phyloP scores from a whole-genome alignment of 1,284 basidiomycete genomes.

The Cryptococcus hybrid region DNA sequence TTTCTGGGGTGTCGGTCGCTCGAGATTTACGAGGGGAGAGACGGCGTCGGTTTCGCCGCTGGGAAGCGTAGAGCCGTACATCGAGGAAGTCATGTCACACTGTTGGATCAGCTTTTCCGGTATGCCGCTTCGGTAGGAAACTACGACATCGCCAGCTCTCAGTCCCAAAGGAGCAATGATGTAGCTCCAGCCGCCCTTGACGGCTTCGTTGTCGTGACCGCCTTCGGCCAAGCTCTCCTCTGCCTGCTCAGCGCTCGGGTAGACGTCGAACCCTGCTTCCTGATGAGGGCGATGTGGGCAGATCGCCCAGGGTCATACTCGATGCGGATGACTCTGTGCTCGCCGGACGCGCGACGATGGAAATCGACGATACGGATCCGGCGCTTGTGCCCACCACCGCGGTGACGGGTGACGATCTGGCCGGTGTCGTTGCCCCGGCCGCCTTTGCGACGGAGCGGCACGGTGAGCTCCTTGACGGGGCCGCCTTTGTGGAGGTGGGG shows the following conservation, averaged over 20 bases:
- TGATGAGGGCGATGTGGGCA: slow-evolving; percentile 87
- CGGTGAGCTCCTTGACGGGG: slow-evolving; percentile 79
- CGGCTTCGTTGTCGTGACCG: slow-evolving; percentile 24
- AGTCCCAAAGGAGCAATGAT: slow-evolving; percentile 90
- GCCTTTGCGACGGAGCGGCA: slow-evolving; percentile 77
- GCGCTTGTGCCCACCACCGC: slow-evolving; percentile 88
- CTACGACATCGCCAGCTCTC: slow-evolving; percentile 81
- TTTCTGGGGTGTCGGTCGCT: slow-evolving; percentile 18
- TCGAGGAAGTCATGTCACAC: slow-evolving; percentile 45
- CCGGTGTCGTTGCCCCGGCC: slow-evolving; percentile 75
- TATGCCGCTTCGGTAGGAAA: slow-evolving; percentile 81
- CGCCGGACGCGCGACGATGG: slow-evolving; percentile 67
- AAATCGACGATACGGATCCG: slow-evolving; percentile 89
- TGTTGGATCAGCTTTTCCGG: slow-evolving; percentile 72
- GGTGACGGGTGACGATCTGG: slow-evolving; percentile 80
- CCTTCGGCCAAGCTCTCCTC: slow-evolving; percentile 19
- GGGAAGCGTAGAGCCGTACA: slow-evolving; percentile 32
- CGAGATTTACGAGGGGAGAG: neutral
- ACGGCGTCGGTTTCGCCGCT: slow-evolving; percentile 4
- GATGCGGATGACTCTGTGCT: slow-evolving; percentile 85
- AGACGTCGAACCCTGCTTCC: slow-evolving; percentile 40
- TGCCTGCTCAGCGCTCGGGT: slow-evolving; percentile 23
- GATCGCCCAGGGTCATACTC: slow-evolving; percentile 96
- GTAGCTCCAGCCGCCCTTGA: slow-evolving; percentile 61
- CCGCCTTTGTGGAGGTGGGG: slow-evolving; percentile 78